A percentile compares a stretch with the other conserved stretches of the same genome.
These are phyloP conservation scores for Choricystis sp. DNA, from an alignment of 139 green algal species.

Conservation along the genomic window DNA sequence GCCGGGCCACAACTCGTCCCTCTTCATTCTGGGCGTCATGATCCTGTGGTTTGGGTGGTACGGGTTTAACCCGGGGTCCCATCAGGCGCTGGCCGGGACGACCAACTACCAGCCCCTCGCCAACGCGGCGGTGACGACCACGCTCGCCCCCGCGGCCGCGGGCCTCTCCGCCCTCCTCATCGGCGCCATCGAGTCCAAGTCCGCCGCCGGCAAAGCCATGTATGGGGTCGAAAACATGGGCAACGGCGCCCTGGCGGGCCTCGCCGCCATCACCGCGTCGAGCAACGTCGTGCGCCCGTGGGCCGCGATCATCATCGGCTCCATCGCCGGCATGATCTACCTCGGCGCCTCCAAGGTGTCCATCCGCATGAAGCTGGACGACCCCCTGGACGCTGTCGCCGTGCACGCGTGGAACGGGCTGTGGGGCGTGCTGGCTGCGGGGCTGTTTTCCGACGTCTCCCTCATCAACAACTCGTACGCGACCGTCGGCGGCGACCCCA, in stretches of 20 bases:
- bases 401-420: slow-evolving; percentile 55
- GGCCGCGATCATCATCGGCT: slow-evolving; percentile 62
- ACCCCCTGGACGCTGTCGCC: slow-evolving; percentile 57
- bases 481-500: background rate
- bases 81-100: slow-evolving; percentile 24
- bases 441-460: slow-evolving; percentile 29
- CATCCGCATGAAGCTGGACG: slow-evolving; percentile 37
- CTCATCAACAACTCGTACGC: slow-evolving; percentile 29
- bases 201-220: slow-evolving; percentile 19
- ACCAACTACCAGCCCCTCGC: slow-evolving; percentile 7
- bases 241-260: slow-evolving; percentile 61
- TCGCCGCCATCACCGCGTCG: slow-evolving; percentile 54
- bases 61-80: slow-evolving; percentile 68
- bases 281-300: slow-evolving; percentile 59
- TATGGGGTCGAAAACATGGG: slow-evolving; percentile 61
- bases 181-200: slow-evolving; percentile 4
- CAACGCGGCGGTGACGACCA: slow-evolving; percentile 61
- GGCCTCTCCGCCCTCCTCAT: slow-evolving; percentile 32
- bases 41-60: slow-evolving; percentile 87
- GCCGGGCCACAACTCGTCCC: slow-evolving; percentile 53
- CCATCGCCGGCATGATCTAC: slow-evolving; percentile 35
- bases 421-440: slow-evolving; percentile 36
- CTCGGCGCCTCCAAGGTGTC: slow-evolving; percentile 22
- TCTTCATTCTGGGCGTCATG: slow-evolving; percentile 51
- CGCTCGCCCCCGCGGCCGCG: slow-evolving; percentile 41